phyloP scores from a whole-genome alignment of 768 basidiomycete species.

The Floccularia luteovirens region DNA sequence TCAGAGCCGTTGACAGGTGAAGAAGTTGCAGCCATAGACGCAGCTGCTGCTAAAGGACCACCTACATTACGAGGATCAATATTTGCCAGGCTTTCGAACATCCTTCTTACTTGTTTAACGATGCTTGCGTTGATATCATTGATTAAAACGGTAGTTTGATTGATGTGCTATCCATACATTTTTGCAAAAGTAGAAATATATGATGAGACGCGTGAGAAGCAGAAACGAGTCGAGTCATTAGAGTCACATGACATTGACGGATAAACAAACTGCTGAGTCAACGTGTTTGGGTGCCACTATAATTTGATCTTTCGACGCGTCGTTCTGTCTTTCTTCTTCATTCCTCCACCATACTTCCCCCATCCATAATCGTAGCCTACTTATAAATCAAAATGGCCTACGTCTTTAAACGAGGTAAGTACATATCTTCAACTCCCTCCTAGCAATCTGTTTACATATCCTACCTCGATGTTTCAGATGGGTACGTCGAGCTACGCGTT shows the following conservation, averaged over 20 bases:
- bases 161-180: not conserved
- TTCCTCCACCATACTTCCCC: slow-evolving; percentile 13
- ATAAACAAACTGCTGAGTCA: not conserved
- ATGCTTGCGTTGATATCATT: not conserved
- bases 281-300: not conserved
- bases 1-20: slow-evolving; percentile 45
- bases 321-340: slow-evolving; percentile 6
- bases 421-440: not conserved
- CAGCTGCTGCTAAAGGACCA: slow-evolving; percentile 47
- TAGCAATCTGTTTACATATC: not conserved
- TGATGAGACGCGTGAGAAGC: not conserved
- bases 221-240: not conserved
- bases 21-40: slow-evolving; percentile 58
- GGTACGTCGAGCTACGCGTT: slow-evolving; percentile 34
- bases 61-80: slow-evolving; percentile 13
- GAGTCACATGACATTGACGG: not conserved
- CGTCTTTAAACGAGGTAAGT: slow-evolving; percentile 34
- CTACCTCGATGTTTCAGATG: slow-evolving; percentile 24
- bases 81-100: not conserved
- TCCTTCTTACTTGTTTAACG: too few species aligned
- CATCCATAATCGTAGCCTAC: slow-evolving; percentile 4
- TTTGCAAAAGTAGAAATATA: not conserved
- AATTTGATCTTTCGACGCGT: not conserved
- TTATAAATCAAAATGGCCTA: slow-evolving; percentile 19
- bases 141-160: not conserved